Conservation (phyloP, 2,329 filamentous ascomycete species). For the Gremmenia infestans region DNA sequence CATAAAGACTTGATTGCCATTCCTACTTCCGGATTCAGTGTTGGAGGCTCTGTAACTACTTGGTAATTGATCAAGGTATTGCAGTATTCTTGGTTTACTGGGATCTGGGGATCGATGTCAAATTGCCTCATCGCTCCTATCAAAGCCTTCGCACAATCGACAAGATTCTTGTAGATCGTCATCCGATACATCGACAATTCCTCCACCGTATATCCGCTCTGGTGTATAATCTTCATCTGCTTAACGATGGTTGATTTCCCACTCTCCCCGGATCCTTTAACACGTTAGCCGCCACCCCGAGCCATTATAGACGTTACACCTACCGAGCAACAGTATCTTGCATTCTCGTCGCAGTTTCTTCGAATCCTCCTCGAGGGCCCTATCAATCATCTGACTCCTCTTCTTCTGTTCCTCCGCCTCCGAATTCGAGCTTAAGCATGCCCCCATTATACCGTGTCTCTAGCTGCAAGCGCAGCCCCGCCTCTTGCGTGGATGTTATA, state of each 20-base stretch:
- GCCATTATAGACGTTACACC: conserved; percentile 29
- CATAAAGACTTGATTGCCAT: conserved; percentile 81
- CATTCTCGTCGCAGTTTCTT: conserved; percentile 91
- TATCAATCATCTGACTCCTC: conserved; percentile 92
- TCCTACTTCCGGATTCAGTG: conserved; percentile 76
- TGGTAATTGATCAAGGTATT: conserved; percentile 83
- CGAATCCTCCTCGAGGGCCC: conserved; percentile 88
- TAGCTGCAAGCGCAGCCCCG: conserved; percentile 28
- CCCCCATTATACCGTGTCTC: conserved; percentile 63
- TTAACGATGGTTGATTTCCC: conserved; percentile 99
- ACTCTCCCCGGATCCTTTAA: conserved; percentile 87
- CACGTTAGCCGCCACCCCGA: conserved; percentile 17
- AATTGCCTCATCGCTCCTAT: conserved; percentile 91
- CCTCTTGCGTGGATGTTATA: conserved; percentile 13
- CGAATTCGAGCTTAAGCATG: conserved; percentile 78
- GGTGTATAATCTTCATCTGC: conserved; percentile 99
- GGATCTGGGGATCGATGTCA: conserved; percentile 69
- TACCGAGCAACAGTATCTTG: conserved; percentile 96
- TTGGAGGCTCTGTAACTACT: conserved; percentile 84
- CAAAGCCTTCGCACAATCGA: conserved; percentile 93
- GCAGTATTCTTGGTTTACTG: conserved; percentile 67
- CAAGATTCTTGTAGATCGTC: conserved; percentile 96
- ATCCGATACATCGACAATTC: conserved; percentile 91
- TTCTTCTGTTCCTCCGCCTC: conserved; percentile 93
- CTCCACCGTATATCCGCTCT: conserved; percentile 93